These are phyloP conservation scores for Rhodofomes roseus DNA, from an alignment of 1,284 basidiomycete genomes.

Conservation along the genomic window DNA sequence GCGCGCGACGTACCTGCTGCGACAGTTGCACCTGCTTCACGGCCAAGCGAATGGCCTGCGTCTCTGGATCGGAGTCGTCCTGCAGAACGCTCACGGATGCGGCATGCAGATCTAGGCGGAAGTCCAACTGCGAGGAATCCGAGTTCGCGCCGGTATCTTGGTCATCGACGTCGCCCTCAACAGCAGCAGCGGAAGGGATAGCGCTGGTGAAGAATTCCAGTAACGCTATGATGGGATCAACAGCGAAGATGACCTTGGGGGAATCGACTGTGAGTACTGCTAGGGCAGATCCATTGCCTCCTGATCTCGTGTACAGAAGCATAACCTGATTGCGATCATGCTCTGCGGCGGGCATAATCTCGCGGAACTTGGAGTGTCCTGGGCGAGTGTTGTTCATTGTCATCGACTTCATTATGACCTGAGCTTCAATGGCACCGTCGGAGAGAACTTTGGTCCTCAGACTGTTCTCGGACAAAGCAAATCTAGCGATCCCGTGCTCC, in stretches of 20 bases:
- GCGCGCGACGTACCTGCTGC: constrained; percentile 66
- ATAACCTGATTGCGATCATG: constrained; percentile 95
- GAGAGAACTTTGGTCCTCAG: constrained; percentile 84
- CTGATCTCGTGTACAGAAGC: constrained; percentile 83
- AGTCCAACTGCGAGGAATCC: constrained; percentile 40
- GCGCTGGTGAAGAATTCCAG: constrained; percentile 82
- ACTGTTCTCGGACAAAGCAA: constrained; percentile 80
- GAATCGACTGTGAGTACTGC: constrained; percentile 90
- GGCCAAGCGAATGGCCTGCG: constrained; percentile 85
- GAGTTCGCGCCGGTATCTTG: constrained; percentile 19
- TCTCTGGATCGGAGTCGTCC: constrained; percentile 75
- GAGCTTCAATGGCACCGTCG: constrained; percentile 82
- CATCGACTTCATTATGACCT: constrained; percentile 86
- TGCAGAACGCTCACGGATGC: constrained; percentile 90
- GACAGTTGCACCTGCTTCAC: constrained; percentile 88
- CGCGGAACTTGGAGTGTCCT: constrained; percentile 84
- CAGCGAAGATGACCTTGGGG: constrained; percentile 90
- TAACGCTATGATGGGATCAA: constrained; percentile 90
- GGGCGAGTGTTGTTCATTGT: constrained; percentile 88
- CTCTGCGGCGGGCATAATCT: constrained; percentile 90
- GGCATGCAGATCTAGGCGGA: constrained; percentile 90
- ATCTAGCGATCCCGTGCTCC: constrained; percentile 82
- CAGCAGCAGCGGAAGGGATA: constrained; percentile 33
- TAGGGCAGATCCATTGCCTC: constrained; percentile 59
- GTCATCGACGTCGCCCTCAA: constrained; percentile 17